These are phyloP conservation scores for Sordariomycetes sp. DNA, from an alignment of 2,329 filamentous ascomycete genomes.

Conservation along the genomic window DNA sequence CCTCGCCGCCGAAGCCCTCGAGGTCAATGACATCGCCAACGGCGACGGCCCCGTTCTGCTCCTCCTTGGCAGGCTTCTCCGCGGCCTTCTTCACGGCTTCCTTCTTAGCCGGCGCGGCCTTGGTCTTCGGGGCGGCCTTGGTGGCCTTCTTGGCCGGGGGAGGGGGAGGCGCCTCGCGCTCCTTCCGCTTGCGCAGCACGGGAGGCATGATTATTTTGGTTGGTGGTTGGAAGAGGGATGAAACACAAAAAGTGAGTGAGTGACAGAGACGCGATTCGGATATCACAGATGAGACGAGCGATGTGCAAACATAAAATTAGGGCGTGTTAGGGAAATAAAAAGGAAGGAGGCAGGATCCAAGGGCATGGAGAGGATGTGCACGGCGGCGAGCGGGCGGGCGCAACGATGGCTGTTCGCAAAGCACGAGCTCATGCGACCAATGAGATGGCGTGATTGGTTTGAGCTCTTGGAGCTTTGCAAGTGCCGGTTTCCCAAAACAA, in stretches of 20 bases:
- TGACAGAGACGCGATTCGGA: neutral
- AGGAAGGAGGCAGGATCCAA: neutral
- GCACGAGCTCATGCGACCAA: conserved; percentile 1
- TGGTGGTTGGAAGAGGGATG: neutral
- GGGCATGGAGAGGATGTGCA: neutral
- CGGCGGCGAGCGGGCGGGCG: too few relatives aligned
- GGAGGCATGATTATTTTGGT: conserved; percentile 35
- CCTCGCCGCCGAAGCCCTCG: conserved; percentile 54
- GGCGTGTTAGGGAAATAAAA: neutral
- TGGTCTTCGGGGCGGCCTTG: conserved; percentile 11
- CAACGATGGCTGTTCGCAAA: too few relatives aligned
- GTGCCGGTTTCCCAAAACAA: neutral
- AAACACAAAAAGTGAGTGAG: neutral
- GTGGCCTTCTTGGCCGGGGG: conserved; percentile 21
- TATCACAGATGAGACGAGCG: neutral
- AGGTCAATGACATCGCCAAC: conserved; percentile 47
- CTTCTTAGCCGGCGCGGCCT: conserved; percentile 16
- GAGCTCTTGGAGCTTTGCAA: neutral
- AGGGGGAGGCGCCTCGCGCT: conserved; percentile 32
- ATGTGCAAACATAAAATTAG: neutral
- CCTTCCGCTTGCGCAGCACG: conserved; percentile 52
- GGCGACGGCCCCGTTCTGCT: conserved; percentile 12
- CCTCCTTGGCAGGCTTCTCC: neutral
- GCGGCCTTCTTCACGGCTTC: conserved; percentile 18
- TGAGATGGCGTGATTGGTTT: neutral